phyloP scores from a whole-genome alignment of 2,329 filamentous ascomycete genomes.

The Trichoderma breve region DNA sequence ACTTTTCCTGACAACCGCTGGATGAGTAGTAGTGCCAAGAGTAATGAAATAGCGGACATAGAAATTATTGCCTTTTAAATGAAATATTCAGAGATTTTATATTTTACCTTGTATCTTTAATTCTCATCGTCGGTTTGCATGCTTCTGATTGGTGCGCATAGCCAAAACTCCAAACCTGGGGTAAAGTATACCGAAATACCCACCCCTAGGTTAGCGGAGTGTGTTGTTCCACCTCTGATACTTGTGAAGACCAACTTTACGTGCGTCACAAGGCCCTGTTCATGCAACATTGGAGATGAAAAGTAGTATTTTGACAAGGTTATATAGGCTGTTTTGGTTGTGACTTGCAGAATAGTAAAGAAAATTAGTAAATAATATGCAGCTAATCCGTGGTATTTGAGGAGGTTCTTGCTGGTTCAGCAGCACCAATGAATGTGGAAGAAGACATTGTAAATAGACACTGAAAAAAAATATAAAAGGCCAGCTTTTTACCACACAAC shows the following conservation, averaged over 20 bases:
- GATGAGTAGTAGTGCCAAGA: neutral
- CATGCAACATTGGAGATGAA: neutral
- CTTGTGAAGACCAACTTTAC: neutral
- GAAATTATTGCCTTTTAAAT: neutral
- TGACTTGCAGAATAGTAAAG: neutral
- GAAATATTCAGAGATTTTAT: neutral
- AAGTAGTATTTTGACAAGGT: neutral
- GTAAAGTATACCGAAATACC: neutral
- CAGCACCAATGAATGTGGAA: neutral
- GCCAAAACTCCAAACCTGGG: neutral
- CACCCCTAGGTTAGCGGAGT: neutral
- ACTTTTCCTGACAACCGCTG: neutral
- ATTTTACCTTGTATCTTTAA: neutral
- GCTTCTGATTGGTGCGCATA: constrained; percentile 3
- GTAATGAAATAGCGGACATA: neutral
- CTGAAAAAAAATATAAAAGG: neutral
- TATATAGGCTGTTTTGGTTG: neutral
- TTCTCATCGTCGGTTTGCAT: neutral
- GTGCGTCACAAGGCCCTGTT: neutral
- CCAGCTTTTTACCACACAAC: neutral
- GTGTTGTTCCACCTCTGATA: neutral
- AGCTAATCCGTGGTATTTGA: neutral
- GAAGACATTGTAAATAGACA: no score
- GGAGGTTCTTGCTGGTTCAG: neutral
- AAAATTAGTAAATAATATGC: neutral